These are phyloP conservation scores for Vigna nakashimae DNA, from an alignment of 306 rosid genomes.

Conservation along the genomic window DNA sequence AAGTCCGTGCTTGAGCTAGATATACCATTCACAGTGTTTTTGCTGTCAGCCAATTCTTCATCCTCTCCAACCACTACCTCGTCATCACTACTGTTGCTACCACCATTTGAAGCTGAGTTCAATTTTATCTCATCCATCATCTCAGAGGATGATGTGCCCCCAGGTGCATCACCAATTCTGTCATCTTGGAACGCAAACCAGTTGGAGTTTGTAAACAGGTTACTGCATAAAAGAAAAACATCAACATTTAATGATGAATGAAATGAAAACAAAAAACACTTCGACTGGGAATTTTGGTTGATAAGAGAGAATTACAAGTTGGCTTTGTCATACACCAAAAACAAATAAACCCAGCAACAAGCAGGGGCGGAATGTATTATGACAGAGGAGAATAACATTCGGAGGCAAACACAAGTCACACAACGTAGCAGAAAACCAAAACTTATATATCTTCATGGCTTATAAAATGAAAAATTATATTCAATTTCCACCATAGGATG, in stretches of 20 bases:
- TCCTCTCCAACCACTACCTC: constrained; percentile 95
- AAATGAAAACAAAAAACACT: constrained; percentile 18
- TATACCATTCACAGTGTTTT: constrained; percentile 57
- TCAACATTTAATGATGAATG: constrained; percentile 26
- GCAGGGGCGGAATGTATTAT: neutral
- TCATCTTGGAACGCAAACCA: constrained; percentile 99
- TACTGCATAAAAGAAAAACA: constrained; percentile 63
- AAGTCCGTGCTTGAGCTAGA: constrained; percentile 62
- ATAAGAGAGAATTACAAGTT: constrained; percentile 7
- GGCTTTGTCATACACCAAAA: neutral
- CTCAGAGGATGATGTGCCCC: constrained; percentile 69
- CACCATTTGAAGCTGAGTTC: constrained; percentile 67
- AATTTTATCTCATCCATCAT: constrained; percentile 85
- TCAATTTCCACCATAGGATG: neutral
- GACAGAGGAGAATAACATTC: neutral
- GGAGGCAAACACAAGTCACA: constrained; percentile 3
- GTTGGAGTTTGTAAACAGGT: constrained; percentile 91
- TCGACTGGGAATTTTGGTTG: constrained; percentile 1
- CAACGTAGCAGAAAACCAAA: neutral
- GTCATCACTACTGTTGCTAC: constrained; percentile 76
- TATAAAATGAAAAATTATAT: neutral
- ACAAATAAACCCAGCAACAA: constrained; percentile 20
- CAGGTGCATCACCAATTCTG: constrained; percentile 65
- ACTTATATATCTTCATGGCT: neutral
- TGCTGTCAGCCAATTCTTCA: constrained; percentile 69